Percentiles rank a stretch among this genome's conserved stretches.
These are phyloP conservation scores for Leishmania major DNA, from an alignment of 208 protist species.

Conservation along the genomic window DNA sequence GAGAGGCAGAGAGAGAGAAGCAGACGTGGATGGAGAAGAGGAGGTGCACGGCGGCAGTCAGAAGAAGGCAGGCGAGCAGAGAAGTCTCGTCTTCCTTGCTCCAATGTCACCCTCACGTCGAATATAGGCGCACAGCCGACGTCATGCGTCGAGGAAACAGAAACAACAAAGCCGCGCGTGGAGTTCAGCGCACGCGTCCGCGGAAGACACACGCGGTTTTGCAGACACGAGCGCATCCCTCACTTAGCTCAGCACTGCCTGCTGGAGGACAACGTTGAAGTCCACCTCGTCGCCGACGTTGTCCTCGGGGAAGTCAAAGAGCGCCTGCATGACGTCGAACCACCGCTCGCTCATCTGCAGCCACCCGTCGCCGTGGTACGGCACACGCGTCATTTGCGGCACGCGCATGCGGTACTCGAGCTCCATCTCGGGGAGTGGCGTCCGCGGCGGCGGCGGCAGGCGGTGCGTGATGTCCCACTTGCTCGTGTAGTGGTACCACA, in stretches of 20 bases:
- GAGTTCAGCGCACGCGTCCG: not conserved
- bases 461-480: constrained; percentile 87
- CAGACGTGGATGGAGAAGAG: not conserved
- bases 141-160: not conserved
- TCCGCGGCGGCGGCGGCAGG: constrained; percentile 76
- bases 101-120: not conserved
- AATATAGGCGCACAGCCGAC: too few species aligned
- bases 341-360: constrained; percentile 66
- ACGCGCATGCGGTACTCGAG: constrained; percentile 56
- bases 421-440: constrained; percentile 77
- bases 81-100: not conserved
- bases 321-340: constrained; percentile 59
- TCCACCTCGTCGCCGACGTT: constrained; percentile 42
- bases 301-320: constrained; percentile 75
- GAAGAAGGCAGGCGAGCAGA: not conserved
- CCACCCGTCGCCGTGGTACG: constrained; percentile 77
- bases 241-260: constrained; percentile 34
- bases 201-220: not conserved
- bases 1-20: not conserved
- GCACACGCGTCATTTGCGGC: constrained; percentile 54
- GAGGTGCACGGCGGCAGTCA: not conserved
- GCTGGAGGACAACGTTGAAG: constrained; percentile 39
- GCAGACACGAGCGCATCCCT: too few species aligned
- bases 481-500: constrained; percentile 82
- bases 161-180: not conserved